A percentile compares a stretch with the other conserved stretches of the same genome.
phyloP scores from a whole-genome alignment of 352 stramenopile species.

The Phytophthora boehmeriae region DNA sequence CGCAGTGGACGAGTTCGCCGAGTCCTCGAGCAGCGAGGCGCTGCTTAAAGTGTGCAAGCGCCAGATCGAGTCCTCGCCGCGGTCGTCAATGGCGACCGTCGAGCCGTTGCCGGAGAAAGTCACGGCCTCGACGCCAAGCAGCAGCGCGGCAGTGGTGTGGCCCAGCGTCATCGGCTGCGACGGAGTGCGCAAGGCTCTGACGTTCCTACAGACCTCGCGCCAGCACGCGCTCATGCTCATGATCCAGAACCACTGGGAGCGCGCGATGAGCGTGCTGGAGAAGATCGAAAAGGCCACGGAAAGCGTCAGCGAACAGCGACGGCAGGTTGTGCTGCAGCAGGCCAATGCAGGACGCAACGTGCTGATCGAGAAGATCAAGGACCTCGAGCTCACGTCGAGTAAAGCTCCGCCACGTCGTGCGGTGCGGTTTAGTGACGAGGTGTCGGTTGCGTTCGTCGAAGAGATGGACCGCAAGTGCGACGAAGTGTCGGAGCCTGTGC shows the following conservation, averaged over 20 bases:
- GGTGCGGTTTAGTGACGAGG: conserved; percentile 68
- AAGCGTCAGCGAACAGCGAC: conserved; percentile 61
- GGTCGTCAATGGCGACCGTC: conserved; percentile 25
- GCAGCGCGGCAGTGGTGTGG: conserved; percentile 27
- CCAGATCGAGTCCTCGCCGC: conserved; percentile 54
- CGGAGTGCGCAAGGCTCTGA: conserved; percentile 64
- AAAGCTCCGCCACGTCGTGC: conserved; percentile 12
- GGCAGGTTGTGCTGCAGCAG: conserved; percentile 70
- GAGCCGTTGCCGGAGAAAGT: conserved; percentile 23
- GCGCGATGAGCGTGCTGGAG: conserved; percentile 70
- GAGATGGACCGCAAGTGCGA: conserved; percentile 74
- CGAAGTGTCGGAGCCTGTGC: conserved; percentile 50
- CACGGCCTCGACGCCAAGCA: not conserved
- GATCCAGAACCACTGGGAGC: conserved; percentile 82
- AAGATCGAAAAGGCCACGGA: conserved; percentile 81
- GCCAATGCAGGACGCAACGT: conserved; percentile 47
- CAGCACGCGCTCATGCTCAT: conserved; percentile 79
- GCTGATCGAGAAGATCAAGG: conserved; percentile 40
- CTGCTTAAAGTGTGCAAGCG: conserved; percentile 68
- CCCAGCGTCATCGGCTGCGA: conserved; percentile 59
- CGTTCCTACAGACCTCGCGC: conserved; percentile 68
- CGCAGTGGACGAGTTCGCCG: conserved; percentile 20
- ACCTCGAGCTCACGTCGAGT: conserved; percentile 28
- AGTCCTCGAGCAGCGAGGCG: conserved; percentile 47
- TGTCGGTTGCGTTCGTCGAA: conserved; percentile 49